Conservation (phyloP, 2,329 filamentous ascomycete genomes). For the Colletotrichum musae region DNA sequence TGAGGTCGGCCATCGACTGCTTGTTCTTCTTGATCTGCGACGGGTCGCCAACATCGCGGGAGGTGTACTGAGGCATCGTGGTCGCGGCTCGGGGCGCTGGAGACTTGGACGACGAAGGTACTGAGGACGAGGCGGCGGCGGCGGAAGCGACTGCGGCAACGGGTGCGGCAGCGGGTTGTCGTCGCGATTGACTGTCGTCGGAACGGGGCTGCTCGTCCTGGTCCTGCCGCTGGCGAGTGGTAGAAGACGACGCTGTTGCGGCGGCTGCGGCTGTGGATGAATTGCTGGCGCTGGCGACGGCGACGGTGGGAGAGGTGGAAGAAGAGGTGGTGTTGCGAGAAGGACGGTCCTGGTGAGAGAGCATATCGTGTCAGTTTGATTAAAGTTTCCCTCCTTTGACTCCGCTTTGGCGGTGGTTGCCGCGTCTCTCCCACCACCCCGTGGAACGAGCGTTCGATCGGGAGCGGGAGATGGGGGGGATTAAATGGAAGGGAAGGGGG, state of each 20-base stretch:
- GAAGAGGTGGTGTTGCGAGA: constrained; percentile 32
- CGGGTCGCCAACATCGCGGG: constrained; percentile 76
- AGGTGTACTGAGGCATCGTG: constrained; percentile 77
- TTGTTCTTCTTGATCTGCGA: constrained; percentile 90
- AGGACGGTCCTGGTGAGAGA: constrained; percentile 38
- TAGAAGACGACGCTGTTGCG: constrained; percentile 34
- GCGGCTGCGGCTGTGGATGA: constrained; percentile 22
- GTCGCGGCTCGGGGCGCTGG: constrained; percentile 43
- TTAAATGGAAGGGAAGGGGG: constrained; percentile 35
- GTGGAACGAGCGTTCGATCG: constrained; percentile 34
- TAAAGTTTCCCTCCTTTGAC: constrained; percentile 41
- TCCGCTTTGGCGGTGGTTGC: constrained; percentile 41
- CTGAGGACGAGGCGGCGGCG: constrained; percentile 39
- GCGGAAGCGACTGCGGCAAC: constrained; percentile 6
- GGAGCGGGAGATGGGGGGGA: constrained; percentile 33
- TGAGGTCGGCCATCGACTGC: constrained; percentile 99
- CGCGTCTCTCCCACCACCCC: constrained; percentile 37
- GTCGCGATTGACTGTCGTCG: constrained; percentile 30
- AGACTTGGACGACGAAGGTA: constrained; percentile 37
- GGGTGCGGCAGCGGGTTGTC: constrained; percentile 24
- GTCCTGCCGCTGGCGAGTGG: constrained; percentile 37
- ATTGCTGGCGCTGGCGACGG: constrained; percentile 9
- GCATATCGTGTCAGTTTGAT: constrained; percentile 43
- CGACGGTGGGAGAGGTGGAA: not conserved
- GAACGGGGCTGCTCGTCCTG: constrained; percentile 19